phyloP scores from a whole-genome alignment of 495 filamentous ascomycete species.

The Penicillium bovifimosum region DNA sequence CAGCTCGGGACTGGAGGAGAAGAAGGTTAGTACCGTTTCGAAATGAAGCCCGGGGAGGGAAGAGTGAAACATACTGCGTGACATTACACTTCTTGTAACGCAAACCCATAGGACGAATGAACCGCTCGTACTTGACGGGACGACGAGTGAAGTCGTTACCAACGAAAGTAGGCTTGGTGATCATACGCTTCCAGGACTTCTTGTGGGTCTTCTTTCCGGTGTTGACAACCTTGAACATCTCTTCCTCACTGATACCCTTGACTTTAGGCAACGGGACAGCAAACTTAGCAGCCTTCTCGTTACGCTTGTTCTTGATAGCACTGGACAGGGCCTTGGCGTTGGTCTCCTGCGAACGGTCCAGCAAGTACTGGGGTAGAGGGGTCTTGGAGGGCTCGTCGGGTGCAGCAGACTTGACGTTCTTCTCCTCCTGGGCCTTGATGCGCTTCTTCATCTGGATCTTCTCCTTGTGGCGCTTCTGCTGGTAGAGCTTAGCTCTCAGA shows the following conservation, averaged over 20 bases:
- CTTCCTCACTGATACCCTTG: conserved; percentile 87
- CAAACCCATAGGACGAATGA: conserved; percentile 74
- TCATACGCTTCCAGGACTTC: conserved; percentile 90
- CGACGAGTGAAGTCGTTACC: conserved; percentile 86
- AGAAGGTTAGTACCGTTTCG: conserved; percentile 14
- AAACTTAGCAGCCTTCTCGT: conserved; percentile 94
- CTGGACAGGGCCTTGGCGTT: conserved; percentile 83
- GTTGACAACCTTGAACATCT: conserved; percentile 98
- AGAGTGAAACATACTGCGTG: conserved; percentile 50
- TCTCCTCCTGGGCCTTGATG: conserved; percentile 90
- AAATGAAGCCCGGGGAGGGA: background rate
- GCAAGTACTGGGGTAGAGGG: conserved; percentile 79
- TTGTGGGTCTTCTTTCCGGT: conserved; percentile 80
- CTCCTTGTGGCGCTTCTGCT: conserved; percentile 87
- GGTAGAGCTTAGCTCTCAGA: conserved; percentile 88
- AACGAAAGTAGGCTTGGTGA: conserved; percentile 89
- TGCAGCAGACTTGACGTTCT: conserved; percentile 88
- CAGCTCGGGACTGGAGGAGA: conserved; percentile 55
- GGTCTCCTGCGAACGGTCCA: conserved; percentile 79
- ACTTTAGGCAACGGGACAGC: conserved; percentile 92
- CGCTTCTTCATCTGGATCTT: conserved; percentile 99
- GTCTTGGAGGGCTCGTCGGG: conserved; percentile 65
- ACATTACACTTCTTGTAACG: conserved; percentile 95
- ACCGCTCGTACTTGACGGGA: conserved; percentile 92
- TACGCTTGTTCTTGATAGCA: conserved; percentile 83